phyloP scores from a whole-genome alignment of 352 stramenopile genomes.

The Elongisporangium prolatum region DNA sequence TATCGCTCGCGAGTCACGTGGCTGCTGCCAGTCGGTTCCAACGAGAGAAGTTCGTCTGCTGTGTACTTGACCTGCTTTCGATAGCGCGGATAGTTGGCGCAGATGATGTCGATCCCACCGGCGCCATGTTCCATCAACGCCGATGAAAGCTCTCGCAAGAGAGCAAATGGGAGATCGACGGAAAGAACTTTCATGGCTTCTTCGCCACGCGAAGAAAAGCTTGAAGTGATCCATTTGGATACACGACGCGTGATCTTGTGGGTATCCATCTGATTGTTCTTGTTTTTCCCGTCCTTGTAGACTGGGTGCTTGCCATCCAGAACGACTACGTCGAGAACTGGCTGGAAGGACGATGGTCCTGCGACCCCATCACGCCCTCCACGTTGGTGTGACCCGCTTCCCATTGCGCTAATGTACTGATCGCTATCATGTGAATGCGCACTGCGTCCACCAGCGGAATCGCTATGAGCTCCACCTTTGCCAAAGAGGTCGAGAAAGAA shows the following conservation, averaged over 20 bases:
- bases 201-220: slow-evolving; percentile 63
- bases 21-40: slow-evolving; percentile 40
- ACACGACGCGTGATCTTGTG: slow-evolving; percentile 80
- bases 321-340: slow-evolving; percentile 74
- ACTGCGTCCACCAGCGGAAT: slow-evolving; percentile 5
- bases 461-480: slow-evolving; percentile 6
- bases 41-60: slow-evolving; percentile 61
- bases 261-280: slow-evolving; percentile 57
- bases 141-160: slow-evolving; percentile 80
- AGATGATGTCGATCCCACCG: slow-evolving; percentile 50
- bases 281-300: slow-evolving; percentile 61
- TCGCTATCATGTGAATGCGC: slow-evolving; percentile 1
- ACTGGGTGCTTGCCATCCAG: slow-evolving; percentile 61
- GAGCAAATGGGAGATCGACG: slow-evolving; percentile 70
- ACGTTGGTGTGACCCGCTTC: slow-evolving; percentile 20
- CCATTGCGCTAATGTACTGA: slow-evolving; percentile 7
- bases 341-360: slow-evolving; percentile 25
- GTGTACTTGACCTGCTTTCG: slow-evolving; percentile 81
- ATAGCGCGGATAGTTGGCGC: slow-evolving; percentile 58
- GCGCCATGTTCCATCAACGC: slow-evolving; percentile 70
- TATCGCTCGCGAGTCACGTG: slow-evolving; percentile 64
- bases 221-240: slow-evolving; percentile 83
- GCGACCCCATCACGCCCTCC: slow-evolving; percentile 11
- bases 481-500: slow-evolving; percentile 49
- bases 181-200: slow-evolving; percentile 84